phyloP scores from a whole-genome alignment of 2,329 filamentous ascomycete species.

The Trichoderma harzianum region DNA sequence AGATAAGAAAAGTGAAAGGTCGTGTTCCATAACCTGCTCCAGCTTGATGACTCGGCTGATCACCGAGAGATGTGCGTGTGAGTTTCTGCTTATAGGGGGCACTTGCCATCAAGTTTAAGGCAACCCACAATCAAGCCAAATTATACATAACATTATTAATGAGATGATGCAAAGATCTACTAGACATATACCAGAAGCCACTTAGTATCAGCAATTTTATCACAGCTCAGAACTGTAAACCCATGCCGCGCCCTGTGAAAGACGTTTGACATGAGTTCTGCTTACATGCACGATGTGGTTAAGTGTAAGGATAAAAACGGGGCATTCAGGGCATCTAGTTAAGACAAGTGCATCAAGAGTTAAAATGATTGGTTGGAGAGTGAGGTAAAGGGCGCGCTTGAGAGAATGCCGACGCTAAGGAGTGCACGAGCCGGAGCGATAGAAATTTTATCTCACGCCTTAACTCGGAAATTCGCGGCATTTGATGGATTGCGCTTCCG shows the following conservation, averaged over 20 bases:
- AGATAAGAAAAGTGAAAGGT: neutral
- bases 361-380: neutral
- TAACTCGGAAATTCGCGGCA: slow-evolving; percentile 8
- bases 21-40: neutral
- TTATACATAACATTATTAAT: neutral
- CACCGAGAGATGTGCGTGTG: neutral
- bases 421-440: slow-evolving; percentile 3
- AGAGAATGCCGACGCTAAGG: slow-evolving; percentile 7
- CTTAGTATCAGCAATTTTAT: neutral
- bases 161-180: neutral
- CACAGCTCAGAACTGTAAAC: neutral
- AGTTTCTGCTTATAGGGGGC: neutral
- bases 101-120: neutral
- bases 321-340: neutral
- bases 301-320: neutral
- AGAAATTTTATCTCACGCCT: neutral
- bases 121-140: neutral
- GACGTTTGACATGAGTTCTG: neutral
- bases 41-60: neutral
- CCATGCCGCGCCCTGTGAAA: neutral
- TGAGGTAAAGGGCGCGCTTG: neutral
- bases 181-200: neutral
- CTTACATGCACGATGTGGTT: neutral
- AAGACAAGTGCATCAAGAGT: neutral
- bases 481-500: neutral